Evolutionary conservation across 2,329 filamentous ascomycete species (phyloP), one percentile per base, ranked within the genome.

Genomic region (Coniochaeta hoffmannii): DNA sequence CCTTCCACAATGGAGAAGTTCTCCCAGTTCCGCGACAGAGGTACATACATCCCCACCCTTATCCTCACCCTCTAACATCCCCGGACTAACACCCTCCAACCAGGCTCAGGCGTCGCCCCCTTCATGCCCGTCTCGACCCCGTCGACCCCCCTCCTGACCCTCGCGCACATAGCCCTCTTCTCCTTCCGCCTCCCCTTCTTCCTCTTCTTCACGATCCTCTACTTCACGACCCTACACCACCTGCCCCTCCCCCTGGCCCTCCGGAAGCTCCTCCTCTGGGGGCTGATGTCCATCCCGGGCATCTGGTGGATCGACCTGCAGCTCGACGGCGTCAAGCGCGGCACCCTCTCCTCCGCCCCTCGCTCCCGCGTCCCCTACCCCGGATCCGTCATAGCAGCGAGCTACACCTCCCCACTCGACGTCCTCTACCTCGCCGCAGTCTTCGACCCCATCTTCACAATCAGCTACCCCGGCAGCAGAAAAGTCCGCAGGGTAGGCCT

Each of bases 281-380:
- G 85, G 58, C 82, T 97, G 61, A 82, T 99, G 63, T 88, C 85
- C 35, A 88, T 96, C 57, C 90, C 92, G 0, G 93, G 94, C 28
- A 89, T 99, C 56, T 97, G 92, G 91, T 97, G 93, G 93, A 87
- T 97, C 56, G 94, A 99, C 71, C 77, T 99, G n/a, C 93, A 97
- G 71, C 90, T 99, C 61, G 94, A 99, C 69, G 93, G 93, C 57
- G 94, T 99, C 54, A 92, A 90, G 73, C 89, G 91, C 73, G 94
- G 94, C 74, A 92, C 88, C 26, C 77, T 96, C 31, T 86, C 88
- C 50, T 86, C 87, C 65, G 86, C 91, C 64, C 85, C 88, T 36
- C 75, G 79, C 56, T 78, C 85, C 57, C 84, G 90, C 38, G 83
- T 97, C 17, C 94, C 94, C 1, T 83, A 87, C 55, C 83, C 87